Evolutionary conservation across 805 yeast species (phyloP).

Genomic region (Barnettozyma wickerhamii): DNA sequence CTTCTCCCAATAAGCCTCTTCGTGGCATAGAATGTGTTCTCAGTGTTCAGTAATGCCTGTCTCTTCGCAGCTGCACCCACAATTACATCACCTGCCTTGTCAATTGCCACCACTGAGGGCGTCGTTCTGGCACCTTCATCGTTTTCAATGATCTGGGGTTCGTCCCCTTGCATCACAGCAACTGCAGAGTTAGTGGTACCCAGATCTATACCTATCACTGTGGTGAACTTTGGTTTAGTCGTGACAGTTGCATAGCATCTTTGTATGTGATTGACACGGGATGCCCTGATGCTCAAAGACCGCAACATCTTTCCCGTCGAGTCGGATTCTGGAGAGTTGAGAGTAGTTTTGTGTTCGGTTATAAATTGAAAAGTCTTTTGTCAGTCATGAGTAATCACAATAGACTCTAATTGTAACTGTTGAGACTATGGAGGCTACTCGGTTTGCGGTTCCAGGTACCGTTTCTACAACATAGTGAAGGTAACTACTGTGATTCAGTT

Average conservation of each 20-base stretch:
- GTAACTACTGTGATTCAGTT: too few species aligned
- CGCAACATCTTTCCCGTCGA: too few species aligned
- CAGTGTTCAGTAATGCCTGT: constrained; percentile 72
- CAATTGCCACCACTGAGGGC: constrained; percentile 72
- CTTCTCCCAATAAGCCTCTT: constrained; percentile 76
- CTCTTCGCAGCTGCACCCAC: constrained; percentile 74
- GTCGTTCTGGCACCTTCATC: constrained; percentile 79
- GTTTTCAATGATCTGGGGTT: constrained; percentile 65
- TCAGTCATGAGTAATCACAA: too few species aligned
- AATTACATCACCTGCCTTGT: constrained; percentile 38
- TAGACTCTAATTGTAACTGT: too few species aligned
- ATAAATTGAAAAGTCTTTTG: too few species aligned
- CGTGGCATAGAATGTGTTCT: constrained; percentile 77
- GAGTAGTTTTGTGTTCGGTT: too few species aligned
- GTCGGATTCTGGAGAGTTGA: too few species aligned
- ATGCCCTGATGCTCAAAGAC: neutral
- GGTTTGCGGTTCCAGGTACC: too few species aligned
- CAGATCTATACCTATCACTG: constrained; percentile 73
- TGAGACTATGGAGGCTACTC: too few species aligned
- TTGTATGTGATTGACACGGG: neutral
- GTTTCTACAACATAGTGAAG: too few species aligned
- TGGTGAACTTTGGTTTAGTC: constrained; percentile 7
- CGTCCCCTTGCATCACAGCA: constrained; percentile 63
- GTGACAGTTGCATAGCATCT: constrained; percentile 2
- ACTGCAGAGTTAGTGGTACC: constrained; percentile 89